Base-by-base conservation (phyloP, 1,139 yeast species). In the Spencermartinsiella ligniputridi region DNA sequence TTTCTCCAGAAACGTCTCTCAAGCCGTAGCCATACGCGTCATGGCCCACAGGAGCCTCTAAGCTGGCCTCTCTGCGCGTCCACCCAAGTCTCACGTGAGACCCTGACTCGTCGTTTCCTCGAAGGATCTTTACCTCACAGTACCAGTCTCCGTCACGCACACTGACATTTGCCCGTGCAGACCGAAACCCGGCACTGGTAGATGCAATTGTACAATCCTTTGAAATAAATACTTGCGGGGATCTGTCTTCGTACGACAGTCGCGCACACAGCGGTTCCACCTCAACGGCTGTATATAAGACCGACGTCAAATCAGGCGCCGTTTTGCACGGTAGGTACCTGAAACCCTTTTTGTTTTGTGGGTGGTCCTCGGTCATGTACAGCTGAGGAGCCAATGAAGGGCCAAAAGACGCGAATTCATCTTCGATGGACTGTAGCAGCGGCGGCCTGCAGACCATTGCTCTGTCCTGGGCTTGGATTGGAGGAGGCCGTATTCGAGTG, bases 41-140 rank as follows among this genome's bases (percentile, higher is more conserved):
- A 58, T 79, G 87, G 3, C 99, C 99, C 8, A 90, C 92, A 0
- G 99, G 98, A 0, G 96, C 96, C 54, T 92, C 97, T 40, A 90
- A 66, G 44, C 89, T 78, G 1, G 96, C 95, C 59, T 92, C 98
- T 52, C 87, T 73, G 45, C 97, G 69, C 0, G 83, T 83, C 37
- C 90, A 57, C 0, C 99, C 99, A 20, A 90, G 60, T 30, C 98
- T 66, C 1, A 90, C 90, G 62, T 90, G 95, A 5, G 43, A 27
- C 6, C 13, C 32, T 8, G 25, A 25, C 4, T 8, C 13, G 39
- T 27, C 39, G 22, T 57, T 55, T 37, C 76, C 77, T 39, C 66
- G 68, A 8, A 78, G 51, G 2, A 88, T 73, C 39, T 74, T 69
- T 52, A 77, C 81, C 58, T 92, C 98, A 66, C 87, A 81, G 62